Base-by-base conservation (phyloP, 129 eudicot genomes). In the Silybum marianum region DNA sequence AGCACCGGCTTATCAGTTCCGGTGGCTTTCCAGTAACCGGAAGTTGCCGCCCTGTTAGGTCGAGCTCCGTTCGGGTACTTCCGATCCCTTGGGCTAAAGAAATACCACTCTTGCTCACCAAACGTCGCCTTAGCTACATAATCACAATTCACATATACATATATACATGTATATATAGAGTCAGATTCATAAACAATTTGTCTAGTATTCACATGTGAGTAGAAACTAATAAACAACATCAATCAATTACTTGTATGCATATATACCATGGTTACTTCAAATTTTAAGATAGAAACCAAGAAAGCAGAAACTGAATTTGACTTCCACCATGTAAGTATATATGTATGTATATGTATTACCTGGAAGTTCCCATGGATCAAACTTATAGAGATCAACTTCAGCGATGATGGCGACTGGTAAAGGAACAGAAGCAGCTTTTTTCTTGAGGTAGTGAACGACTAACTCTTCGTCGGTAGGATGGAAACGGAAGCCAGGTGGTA, bases 311-410 rank as follows among this genome's bases (percentile, higher is more conserved):
- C 6, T 38, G 42, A 38, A 38, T 38, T 38, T 8, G 9, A 38
- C 42, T 38, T 38, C 9, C 42, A 38, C 9, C 42, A 38, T 38
- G 9, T 1, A 38, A 38, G 42, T 38, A 7, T 38, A 6, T 38
- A 36, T 16, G 16, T 34, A 39, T 74, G 4, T 9, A 34, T 75
- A 30, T 11, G 46, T 0, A 68, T 4, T 77, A 93, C 98, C 94
- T 22, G 98, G 98, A 23, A 93, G 94, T 71, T 93, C 98, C 98
- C 98, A 93, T 9, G 98, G 98, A 71, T 93, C 97, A 51, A 93
- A 91, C 76, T 93, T 93, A 85, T 93, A 93, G 21, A 93, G 90
- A 83, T 93, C 97, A 46, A 93, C 89, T 58, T 93, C 98, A 0
- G 98, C 98, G 74, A 93, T 93, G 85, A 93, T 91, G 73, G 97